These are phyloP conservation scores for Tetracladium setigerum DNA, from an alignment of 495 filamentous ascomycete species.

Conservation along the genomic window DNA sequence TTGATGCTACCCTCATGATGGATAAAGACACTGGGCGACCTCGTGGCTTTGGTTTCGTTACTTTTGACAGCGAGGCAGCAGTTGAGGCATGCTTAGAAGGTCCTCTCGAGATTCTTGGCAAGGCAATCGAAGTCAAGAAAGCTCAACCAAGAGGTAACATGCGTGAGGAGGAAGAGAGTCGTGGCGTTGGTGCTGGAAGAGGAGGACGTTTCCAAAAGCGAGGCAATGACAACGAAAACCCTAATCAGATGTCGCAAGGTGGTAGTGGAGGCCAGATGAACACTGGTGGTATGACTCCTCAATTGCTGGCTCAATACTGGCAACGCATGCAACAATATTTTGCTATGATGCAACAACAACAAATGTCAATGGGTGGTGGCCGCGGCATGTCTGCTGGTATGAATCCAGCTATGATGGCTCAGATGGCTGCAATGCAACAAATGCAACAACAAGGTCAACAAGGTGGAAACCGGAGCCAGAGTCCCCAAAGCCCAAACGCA, in stretches of 20 bases:
- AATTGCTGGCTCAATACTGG: slow-evolving; percentile 97
- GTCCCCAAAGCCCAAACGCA: slow-evolving; percentile 33
- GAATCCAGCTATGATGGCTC: slow-evolving; percentile 56
- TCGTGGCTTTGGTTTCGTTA: slow-evolving; percentile 97
- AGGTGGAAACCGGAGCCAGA: slow-evolving; percentile 32
- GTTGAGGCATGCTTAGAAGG: slow-evolving; percentile 80
- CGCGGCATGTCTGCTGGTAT: slow-evolving; percentile 30
- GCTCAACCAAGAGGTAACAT: slow-evolving; percentile 94
- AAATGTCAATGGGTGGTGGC: slow-evolving; percentile 53
- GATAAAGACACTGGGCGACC: slow-evolving; percentile 97
- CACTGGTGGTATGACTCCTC: slow-evolving; percentile 73
- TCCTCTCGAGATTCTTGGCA: slow-evolving; percentile 83
- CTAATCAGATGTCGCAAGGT: slow-evolving; percentile 24
- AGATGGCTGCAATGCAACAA: slow-evolving; percentile 78
- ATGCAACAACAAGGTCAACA: slow-evolving; percentile 58
- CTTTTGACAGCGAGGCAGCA: slow-evolving; percentile 91
- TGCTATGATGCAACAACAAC: slow-evolving; percentile 79
- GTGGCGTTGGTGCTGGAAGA: slow-evolving; percentile 14
- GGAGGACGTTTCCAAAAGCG: slow-evolving; percentile 45
- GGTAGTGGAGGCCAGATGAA: slow-evolving; percentile 35
- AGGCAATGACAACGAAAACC: slow-evolving; percentile 38
- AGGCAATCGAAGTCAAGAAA: slow-evolving; percentile 96
- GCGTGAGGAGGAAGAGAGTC: slow-evolving; percentile 80
- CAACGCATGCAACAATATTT: slow-evolving; percentile 97
- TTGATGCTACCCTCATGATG: slow-evolving; percentile 98